These are phyloP conservation scores for Falciphora oryzae DNA, from an alignment of 2,329 filamentous ascomycete genomes.

Conservation along the genomic window DNA sequence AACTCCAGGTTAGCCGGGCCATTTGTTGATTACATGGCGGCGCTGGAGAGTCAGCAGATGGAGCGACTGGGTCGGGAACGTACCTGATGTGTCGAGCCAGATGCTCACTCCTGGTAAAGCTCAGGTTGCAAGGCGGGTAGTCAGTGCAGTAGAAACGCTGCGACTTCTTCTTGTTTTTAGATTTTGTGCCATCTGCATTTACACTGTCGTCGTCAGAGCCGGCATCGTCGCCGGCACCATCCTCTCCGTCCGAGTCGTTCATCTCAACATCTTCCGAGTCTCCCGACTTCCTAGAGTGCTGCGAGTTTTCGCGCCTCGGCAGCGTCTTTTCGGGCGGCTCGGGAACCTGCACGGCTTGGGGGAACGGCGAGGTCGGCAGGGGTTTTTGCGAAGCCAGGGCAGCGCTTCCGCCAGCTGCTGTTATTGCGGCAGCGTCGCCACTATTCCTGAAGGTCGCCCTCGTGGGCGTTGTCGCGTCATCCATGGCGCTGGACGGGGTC, in stretches of 20 bases:
- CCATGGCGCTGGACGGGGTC: conserved; percentile 25
- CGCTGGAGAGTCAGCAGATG: background rate
- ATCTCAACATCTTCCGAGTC: conserved; percentile 69
- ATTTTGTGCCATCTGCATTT: conserved; percentile 58
- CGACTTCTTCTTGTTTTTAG: conserved; percentile 91
- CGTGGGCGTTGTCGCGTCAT: conserved; percentile 57
- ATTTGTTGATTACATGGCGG: background rate
- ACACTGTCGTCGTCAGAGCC: conserved; percentile 62
- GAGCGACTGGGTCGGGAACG: background rate
- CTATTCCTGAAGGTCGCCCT: conserved; percentile 42
- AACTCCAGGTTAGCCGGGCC: conserved; percentile 17
- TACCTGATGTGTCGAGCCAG: conserved; percentile 89
- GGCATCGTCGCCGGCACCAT: conserved; percentile 39
- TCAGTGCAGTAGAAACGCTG: conserved; percentile 96
- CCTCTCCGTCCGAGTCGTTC: conserved; percentile 67
- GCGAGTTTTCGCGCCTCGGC: conserved; percentile 50
- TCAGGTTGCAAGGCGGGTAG: conserved; percentile 87
- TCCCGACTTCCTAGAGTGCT: conserved; percentile 54
- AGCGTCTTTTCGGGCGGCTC: conserved; percentile 38
- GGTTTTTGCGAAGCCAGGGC: conserved; percentile 44
- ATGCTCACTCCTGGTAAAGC: conserved; percentile 95
- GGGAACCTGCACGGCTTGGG: conserved; percentile 41
- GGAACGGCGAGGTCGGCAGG: conserved; percentile 47
- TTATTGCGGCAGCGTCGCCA: background rate
- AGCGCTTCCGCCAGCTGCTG: conserved; percentile 21